These are phyloP conservation scores for Orbilia quercus DNA, from an alignment of 2,329 filamentous ascomycete genomes.

Conservation along the genomic window DNA sequence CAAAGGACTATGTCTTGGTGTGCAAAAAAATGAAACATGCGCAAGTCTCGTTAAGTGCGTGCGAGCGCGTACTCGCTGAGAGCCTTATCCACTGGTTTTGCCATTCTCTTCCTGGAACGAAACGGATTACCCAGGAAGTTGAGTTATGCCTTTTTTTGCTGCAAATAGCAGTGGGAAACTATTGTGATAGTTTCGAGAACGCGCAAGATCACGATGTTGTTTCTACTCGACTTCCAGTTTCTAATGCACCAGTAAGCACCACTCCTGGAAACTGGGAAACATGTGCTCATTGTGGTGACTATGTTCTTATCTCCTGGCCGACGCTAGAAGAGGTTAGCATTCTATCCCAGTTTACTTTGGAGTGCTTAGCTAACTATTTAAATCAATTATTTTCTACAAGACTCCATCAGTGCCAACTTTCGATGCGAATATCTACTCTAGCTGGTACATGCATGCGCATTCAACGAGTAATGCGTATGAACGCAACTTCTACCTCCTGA, in stretches of 20 bases:
- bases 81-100: background rate
- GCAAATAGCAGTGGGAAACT: background rate
- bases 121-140: background rate
- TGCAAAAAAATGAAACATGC: background rate
- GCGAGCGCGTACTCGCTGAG: background rate
- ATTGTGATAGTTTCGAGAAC: background rate
- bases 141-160: background rate
- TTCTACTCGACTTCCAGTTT: background rate
- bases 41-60: background rate
- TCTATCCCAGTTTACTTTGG: background rate
- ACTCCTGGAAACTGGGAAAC: background rate
- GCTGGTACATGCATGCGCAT: too few relatives aligned
- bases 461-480: background rate
- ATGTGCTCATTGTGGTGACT: background rate
- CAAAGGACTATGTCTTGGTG: background rate
- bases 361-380: background rate
- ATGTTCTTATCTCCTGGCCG: background rate
- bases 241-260: background rate
- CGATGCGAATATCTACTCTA: too few relatives aligned
- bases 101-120: background rate
- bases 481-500: background rate
- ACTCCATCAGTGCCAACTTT: too few relatives aligned
- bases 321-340: background rate
- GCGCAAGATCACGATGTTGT: background rate
- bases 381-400: background rate